Conservation (phyloP, 805 yeast species). For the Candida ipomoeae region DNA sequence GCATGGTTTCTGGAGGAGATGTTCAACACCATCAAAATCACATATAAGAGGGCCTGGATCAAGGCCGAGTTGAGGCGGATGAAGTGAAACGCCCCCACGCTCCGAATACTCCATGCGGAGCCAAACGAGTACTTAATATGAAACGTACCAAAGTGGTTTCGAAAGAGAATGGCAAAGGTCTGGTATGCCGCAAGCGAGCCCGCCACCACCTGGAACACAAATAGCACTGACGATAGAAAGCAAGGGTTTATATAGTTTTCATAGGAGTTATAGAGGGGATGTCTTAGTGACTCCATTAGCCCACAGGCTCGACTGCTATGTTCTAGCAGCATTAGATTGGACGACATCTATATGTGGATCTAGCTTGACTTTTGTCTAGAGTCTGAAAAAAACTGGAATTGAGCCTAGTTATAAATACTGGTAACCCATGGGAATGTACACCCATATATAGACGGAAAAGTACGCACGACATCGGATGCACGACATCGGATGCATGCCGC, state of each 20-base stretch:
- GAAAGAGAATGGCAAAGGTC: constrained; percentile 12
- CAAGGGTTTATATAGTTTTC: constrained; percentile 29
- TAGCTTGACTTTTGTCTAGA: too few relatives aligned
- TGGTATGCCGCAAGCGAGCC: constrained; percentile 18
- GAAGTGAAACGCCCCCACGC: constrained; percentile 15
- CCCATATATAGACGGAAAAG: too few relatives aligned
- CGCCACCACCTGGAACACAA: constrained; percentile 9
- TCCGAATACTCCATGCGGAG: constrained; percentile 14
- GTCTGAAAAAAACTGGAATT: too few relatives aligned
- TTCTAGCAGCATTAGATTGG: neutral
- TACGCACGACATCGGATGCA: too few relatives aligned
- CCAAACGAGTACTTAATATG: constrained; percentile 24
- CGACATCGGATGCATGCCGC: too few relatives aligned
- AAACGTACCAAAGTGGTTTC: constrained; percentile 20
- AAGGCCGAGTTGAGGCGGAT: constrained; percentile 15
- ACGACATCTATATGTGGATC: neutral
- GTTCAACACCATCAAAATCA: constrained; percentile 10
- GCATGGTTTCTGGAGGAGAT: neutral
- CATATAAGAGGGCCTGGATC: constrained; percentile 15
- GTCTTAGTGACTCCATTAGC: constrained; percentile 9
- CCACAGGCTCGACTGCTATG: constrained; percentile 3
- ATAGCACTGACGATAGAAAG: constrained; percentile 19
- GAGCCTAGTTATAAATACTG: too few relatives aligned
- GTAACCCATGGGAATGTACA: too few relatives aligned
- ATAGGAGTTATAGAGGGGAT: constrained; percentile 23